Conservation (phyloP, 1,284 basidiomycete species). For the Pascua sp. region DNA sequence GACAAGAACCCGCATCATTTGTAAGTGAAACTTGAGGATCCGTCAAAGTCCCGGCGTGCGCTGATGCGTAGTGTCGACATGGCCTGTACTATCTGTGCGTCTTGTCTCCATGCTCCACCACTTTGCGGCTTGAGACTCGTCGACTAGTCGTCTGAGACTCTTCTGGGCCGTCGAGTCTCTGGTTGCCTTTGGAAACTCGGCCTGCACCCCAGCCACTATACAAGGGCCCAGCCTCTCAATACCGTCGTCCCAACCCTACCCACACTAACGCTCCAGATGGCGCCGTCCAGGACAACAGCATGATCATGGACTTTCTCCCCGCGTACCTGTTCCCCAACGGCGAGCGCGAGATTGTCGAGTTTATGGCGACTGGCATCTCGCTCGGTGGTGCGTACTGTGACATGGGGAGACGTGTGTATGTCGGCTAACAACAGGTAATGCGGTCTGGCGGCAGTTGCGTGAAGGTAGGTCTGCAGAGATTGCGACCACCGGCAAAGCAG, state of each 20-base stretch:
- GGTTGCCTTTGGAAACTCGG: too few relatives aligned
- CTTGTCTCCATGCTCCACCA: too few relatives aligned
- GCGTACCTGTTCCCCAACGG: slow-evolving; percentile 70
- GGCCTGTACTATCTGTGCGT: too few relatives aligned
- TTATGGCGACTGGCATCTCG: slow-evolving; percentile 58
- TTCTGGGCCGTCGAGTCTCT: too few relatives aligned
- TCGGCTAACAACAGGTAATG: slow-evolving; percentile 7
- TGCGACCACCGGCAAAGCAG: too few relatives aligned
- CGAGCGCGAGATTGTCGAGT: slow-evolving; percentile 63
- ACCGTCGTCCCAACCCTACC: not conserved
- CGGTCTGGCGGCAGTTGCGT: slow-evolving; percentile 51
- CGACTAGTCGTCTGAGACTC: not conserved
- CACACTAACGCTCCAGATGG: slow-evolving; percentile 52
- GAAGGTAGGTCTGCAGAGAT: slow-evolving; percentile 36
- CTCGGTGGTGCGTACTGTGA: slow-evolving; percentile 46
- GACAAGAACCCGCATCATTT: slow-evolving; percentile 63
- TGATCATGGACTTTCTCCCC: slow-evolving; percentile 75
- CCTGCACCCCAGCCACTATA: not conserved
- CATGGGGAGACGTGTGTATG: too few relatives aligned
- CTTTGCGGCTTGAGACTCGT: too few relatives aligned
- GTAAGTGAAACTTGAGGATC: too few relatives aligned
- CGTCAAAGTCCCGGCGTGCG: too few relatives aligned
- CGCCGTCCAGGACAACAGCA: slow-evolving; percentile 69
- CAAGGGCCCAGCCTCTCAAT: too few relatives aligned
- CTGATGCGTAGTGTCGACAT: too few relatives aligned